A percentile compares a stretch with the other conserved stretches of the same genome.
phyloP scores from a whole-genome alignment of 169 alveolate genomes.

The Toxoplasma gondii region DNA sequence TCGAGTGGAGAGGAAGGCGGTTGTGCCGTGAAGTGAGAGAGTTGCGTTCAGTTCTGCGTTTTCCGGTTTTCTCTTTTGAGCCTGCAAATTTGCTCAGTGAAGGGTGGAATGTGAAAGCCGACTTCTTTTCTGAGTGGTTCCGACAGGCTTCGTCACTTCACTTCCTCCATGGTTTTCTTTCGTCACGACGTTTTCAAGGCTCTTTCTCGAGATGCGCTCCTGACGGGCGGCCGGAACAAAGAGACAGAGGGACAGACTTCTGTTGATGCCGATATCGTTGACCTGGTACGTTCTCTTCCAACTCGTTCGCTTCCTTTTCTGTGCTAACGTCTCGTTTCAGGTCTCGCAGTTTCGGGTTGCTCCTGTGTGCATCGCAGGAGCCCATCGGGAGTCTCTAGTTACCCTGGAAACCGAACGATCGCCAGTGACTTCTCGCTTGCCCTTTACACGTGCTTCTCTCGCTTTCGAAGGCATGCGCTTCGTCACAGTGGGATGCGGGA shows the following conservation, averaged over 20 bases:
- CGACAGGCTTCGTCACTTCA: slow-evolving; percentile 33
- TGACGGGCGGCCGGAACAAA: slow-evolving; percentile 37
- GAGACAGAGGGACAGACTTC: neutral
- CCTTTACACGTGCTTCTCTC: too few relatives aligned
- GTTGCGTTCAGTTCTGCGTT: too few relatives aligned
- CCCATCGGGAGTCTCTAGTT: too few relatives aligned
- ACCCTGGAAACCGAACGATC: too few relatives aligned
- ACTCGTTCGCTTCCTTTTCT: neutral
- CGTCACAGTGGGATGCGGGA: too few relatives aligned
- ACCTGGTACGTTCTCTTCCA: neutral
- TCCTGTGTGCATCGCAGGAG: too few relatives aligned
- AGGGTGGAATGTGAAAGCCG: neutral
- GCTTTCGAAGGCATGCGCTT: too few relatives aligned
- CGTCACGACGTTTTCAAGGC: slow-evolving; percentile 50
- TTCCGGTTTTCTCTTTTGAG: too few relatives aligned
- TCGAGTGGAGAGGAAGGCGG: too few relatives aligned
- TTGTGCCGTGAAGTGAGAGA: too few relatives aligned
- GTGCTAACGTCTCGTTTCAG: neutral
- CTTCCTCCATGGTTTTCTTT: slow-evolving; percentile 30
- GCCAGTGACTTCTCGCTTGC: too few relatives aligned
- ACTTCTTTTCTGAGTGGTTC: neutral
- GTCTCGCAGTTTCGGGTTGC: neutral
- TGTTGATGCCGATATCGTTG: neutral
- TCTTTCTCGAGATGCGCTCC: slow-evolving; percentile 27
- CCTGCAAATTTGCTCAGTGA: too few relatives aligned